These are phyloP conservation scores for Lithohypha guttulata DNA, from an alignment of 2,329 filamentous ascomycete genomes.

Conservation along the genomic window DNA sequence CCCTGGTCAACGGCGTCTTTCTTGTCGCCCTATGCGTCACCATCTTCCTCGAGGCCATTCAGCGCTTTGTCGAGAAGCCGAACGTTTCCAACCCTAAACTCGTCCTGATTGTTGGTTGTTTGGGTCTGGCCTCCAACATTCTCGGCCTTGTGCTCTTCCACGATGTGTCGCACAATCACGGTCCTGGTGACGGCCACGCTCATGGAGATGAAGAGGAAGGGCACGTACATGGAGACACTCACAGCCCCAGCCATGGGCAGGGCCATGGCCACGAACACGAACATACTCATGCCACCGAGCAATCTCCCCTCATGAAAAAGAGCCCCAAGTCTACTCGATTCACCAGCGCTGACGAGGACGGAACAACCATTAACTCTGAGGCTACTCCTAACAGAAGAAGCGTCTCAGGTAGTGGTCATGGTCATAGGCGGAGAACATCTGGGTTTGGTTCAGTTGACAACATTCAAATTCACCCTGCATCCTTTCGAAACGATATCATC, in stretches of 20 bases:
- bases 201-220: constrained; percentile 40
- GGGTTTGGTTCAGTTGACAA: constrained; percentile 52
- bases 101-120: constrained; percentile 78
- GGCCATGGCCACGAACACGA: constrained; percentile 31
- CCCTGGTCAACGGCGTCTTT: constrained; percentile 95
- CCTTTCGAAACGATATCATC: constrained; percentile 86
- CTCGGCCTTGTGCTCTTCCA: constrained; percentile 84
- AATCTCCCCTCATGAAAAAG: constrained; percentile 5
- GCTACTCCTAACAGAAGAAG: constrained; percentile 23
- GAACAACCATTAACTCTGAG: constrained; percentile 21
- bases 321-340: constrained; percentile 13
- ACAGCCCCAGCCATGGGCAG: constrained; percentile 31
- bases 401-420: constrained; percentile 9
- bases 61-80: constrained; percentile 83
- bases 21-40: constrained; percentile 91
- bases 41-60: constrained; percentile 89
- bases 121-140: constrained; percentile 79
- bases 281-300: constrained; percentile 13
- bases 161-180: constrained; percentile 79
- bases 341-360: constrained; percentile 23
- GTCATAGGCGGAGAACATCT: constrained; percentile 47
- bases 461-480: constrained; percentile 77
- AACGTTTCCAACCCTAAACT: constrained; percentile 75
- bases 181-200: constrained; percentile 45
- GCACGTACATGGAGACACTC: constrained; percentile 34